phyloP scores from a whole-genome alignment of 768 basidiomycete species.

The Royoungia palumana region DNA sequence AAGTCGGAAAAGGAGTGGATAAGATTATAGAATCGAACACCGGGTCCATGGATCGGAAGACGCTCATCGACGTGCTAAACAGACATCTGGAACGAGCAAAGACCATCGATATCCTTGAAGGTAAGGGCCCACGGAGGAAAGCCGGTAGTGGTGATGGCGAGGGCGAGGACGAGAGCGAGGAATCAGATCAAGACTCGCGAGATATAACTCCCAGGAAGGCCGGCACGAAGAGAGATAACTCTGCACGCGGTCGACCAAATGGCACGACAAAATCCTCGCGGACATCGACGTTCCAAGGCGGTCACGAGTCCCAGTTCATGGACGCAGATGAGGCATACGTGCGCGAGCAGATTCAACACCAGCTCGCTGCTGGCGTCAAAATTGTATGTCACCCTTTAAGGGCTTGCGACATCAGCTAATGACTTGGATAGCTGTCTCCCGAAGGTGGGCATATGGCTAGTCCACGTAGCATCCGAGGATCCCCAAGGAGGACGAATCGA shows the following conservation, averaged over 20 bases:
- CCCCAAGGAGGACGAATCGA: constrained; percentile 55
- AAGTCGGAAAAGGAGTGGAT: constrained; percentile 74
- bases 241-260: constrained; percentile 30
- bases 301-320: constrained; percentile 79
- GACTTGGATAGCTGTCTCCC: constrained; percentile 53
- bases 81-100: constrained; percentile 79
- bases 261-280: constrained; percentile 33
- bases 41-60: constrained; percentile 71
- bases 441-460: constrained; percentile 57
- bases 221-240: constrained; percentile 38
- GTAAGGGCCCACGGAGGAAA: constrained; percentile 40
- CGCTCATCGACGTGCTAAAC: constrained; percentile 76
- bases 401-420: constrained; percentile 13
- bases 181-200: constrained; percentile 45
- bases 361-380: constrained; percentile 69
- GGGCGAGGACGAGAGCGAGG: constrained; percentile 34
- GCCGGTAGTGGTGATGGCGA: constrained; percentile 32
- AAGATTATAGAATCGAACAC: constrained; percentile 62
- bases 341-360: constrained; percentile 84
- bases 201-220: constrained; percentile 59
- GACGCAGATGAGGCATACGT: constrained; percentile 84
- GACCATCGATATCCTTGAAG: constrained; percentile 85
- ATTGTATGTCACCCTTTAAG: constrained; percentile 45
- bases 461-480: constrained; percentile 66
- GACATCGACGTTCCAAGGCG: constrained; percentile 41